phyloP scores from a whole-genome alignment of 495 filamentous ascomycete genomes.

The Hypoxylon cercidicola region DNA sequence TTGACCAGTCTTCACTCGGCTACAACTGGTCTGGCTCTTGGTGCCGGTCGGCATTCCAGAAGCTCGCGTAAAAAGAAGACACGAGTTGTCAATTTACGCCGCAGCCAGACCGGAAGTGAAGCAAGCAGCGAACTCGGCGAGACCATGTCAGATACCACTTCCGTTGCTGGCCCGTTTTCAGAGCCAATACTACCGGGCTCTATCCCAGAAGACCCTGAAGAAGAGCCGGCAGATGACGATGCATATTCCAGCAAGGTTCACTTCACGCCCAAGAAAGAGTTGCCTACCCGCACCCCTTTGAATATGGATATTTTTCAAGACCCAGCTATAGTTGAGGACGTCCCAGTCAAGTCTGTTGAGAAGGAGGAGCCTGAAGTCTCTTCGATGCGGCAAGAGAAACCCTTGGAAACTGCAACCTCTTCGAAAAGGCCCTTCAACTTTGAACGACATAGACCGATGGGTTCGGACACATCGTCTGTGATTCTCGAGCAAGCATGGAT shows the following conservation, averaged over 20 bases:
- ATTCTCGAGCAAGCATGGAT: constrained; percentile 88
- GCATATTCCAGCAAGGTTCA: constrained; percentile 54
- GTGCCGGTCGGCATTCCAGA: constrained; percentile 71
- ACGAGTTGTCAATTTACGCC: constrained; percentile 90
- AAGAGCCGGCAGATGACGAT: constrained; percentile 61
- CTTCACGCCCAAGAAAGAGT: constrained; percentile 47
- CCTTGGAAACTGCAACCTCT: constrained; percentile 47
- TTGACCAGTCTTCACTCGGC: constrained; percentile 60
- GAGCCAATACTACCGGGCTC: constrained; percentile 57
- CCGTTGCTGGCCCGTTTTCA: constrained; percentile 55
- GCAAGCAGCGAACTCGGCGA: constrained; percentile 60
- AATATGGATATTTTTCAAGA: constrained; percentile 41
- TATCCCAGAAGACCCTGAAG: constrained; percentile 65
- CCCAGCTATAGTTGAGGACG: constrained; percentile 24
- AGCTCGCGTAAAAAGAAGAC: constrained; percentile 83
- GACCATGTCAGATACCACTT: constrained; percentile 49
- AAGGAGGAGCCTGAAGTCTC: constrained; percentile 35
- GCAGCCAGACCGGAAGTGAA: constrained; percentile 67
- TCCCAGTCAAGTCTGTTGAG: constrained; percentile 15
- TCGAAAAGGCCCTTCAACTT: constrained; percentile 50
- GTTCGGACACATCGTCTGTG: constrained; percentile 59
- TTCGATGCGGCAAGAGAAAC: constrained; percentile 42
- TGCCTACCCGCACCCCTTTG: constrained; percentile 44
- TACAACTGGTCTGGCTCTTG: constrained; percentile 70
- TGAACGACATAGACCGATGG: constrained; percentile 43